Percentiles rank a stretch among this genome's conserved stretches.
Conservation (phyloP, 78 protist genomes). For the Planoprotostelium fungivorum region DNA sequence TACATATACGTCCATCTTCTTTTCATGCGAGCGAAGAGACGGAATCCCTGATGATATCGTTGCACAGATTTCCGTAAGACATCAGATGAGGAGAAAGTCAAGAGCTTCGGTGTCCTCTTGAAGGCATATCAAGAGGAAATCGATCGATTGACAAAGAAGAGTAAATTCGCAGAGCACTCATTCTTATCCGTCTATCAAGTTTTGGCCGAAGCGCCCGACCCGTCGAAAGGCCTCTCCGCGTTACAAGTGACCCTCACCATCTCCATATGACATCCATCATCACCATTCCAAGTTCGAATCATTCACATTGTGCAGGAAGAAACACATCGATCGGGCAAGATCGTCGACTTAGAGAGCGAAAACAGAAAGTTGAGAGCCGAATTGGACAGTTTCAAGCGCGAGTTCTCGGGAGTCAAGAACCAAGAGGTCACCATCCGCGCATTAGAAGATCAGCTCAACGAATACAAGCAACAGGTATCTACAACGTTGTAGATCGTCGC, state of each 20-base stretch:
- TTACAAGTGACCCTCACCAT: neutral
- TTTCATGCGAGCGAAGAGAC: too few relatives aligned
- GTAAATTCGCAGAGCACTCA: conserved; percentile 40
- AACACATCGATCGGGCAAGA: neutral
- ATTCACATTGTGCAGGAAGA: neutral
- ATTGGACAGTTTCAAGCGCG: conserved; percentile 28
- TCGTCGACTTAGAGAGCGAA: conserved; percentile 41
- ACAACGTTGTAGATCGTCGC: too few relatives aligned
- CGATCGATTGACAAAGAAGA: conserved; percentile 32
- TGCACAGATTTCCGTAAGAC: conserved; percentile 28
- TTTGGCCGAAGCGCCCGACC: conserved; percentile 25
- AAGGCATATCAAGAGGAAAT: conserved; percentile 61
- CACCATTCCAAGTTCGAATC: neutral
- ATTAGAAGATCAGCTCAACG: conserved; percentile 56
- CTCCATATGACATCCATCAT: neutral
- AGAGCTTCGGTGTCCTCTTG: conserved; percentile 27
- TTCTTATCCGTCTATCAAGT: conserved; percentile 33
- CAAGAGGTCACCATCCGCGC: conserved; percentile 60
- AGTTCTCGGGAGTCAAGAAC: conserved; percentile 57
- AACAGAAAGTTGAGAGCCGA: conserved; percentile 34
- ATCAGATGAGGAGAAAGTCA: conserved; percentile 42
- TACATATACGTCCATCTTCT: too few relatives aligned
- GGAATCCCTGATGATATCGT: neutral
- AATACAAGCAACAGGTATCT: conserved; percentile 4
- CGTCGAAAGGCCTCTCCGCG: neutral